These are phyloP conservation scores for Chamaecrista fasciculata DNA, from an alignment of 306 rosid genomes.

Conservation along the genomic window DNA sequence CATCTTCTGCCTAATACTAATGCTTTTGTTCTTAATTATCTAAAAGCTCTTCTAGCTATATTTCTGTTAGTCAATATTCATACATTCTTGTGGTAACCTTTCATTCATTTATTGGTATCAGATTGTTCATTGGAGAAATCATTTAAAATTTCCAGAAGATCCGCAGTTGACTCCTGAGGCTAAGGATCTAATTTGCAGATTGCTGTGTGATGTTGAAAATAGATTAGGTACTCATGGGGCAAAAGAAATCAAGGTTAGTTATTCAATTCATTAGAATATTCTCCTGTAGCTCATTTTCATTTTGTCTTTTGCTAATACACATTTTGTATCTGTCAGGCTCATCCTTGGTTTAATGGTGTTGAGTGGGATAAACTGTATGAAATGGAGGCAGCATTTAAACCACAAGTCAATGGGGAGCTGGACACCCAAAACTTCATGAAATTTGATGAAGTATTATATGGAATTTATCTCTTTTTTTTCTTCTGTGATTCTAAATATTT, in stretches of 20 bases:
- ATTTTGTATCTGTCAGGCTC: constrained; percentile 64
- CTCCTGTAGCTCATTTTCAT: constrained; percentile 13
- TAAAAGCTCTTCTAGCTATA: constrained; percentile 9
- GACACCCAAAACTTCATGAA: constrained; percentile 99
- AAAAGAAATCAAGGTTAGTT: constrained; percentile 70
- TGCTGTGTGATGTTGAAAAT: constrained; percentile 92
- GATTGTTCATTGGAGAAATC: constrained; percentile 98
- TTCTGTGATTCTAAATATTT: not conserved
- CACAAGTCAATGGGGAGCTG: constrained; percentile 93
- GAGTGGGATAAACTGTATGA: constrained; percentile 94
- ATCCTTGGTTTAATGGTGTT: constrained; percentile 87
- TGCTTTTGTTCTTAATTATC: constrained; percentile 15
- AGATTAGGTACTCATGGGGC: constrained; percentile 92
- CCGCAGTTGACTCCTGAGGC: constrained; percentile 77
- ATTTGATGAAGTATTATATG: constrained; percentile 80
- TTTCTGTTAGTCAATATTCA: constrained; percentile 20
- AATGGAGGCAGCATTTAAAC: constrained; percentile 95
- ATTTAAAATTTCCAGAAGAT: constrained; percentile 87
- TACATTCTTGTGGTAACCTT: constrained; percentile 28
- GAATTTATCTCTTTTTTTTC: constrained; percentile 17
- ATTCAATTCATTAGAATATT: constrained; percentile 27
- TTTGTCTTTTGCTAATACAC: constrained; percentile 18
- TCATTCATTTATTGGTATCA: constrained; percentile 42
- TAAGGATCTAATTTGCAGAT: constrained; percentile 85
- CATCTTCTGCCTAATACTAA: not conserved